phyloP scores from a whole-genome alignment of 805 yeast genomes.

The Candida manassasensis region DNA sequence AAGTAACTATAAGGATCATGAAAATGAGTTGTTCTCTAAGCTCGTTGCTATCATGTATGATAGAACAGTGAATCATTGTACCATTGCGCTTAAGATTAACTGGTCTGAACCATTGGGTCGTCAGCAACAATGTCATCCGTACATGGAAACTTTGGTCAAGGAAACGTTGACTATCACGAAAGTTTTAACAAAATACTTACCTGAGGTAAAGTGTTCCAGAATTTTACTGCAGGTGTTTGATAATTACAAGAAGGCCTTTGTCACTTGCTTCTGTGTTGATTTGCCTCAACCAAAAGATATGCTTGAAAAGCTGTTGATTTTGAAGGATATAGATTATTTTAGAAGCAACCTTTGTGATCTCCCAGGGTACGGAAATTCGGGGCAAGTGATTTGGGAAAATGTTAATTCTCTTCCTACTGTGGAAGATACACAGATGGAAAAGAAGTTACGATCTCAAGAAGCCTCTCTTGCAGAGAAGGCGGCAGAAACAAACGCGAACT shows the following conservation, averaged over 20 bases:
- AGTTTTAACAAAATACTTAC: constrained; percentile 54
- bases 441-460: constrained; percentile 31
- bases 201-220: constrained; percentile 42
- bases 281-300: constrained; percentile 45
- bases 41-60: constrained; percentile 69
- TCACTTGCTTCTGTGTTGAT: constrained; percentile 47
- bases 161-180: constrained; percentile 63
- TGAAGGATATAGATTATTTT: constrained; percentile 61
- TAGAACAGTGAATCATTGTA: constrained; percentile 48
- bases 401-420: constrained; percentile 48
- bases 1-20: constrained; percentile 52
- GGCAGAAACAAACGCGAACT: constrained; percentile 1
- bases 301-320: constrained; percentile 48
- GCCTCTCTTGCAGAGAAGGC: neutral
- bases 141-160: constrained; percentile 62
- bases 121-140: constrained; percentile 49
- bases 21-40: constrained; percentile 56
- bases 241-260: constrained; percentile 51
- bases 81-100: constrained; percentile 42
- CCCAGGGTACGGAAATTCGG: constrained; percentile 58
- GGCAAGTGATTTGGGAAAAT: constrained; percentile 58
- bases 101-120: constrained; percentile 44
- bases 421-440: constrained; percentile 47
- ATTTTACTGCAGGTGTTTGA: constrained; percentile 50
- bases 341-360: constrained; percentile 55